A percentile compares a stretch with the other conserved stretches of the same genome.
These are phyloP conservation scores for Fusarium sp. DNA, from an alignment of 2,329 filamentous ascomycete genomes.

Conservation along the genomic window DNA sequence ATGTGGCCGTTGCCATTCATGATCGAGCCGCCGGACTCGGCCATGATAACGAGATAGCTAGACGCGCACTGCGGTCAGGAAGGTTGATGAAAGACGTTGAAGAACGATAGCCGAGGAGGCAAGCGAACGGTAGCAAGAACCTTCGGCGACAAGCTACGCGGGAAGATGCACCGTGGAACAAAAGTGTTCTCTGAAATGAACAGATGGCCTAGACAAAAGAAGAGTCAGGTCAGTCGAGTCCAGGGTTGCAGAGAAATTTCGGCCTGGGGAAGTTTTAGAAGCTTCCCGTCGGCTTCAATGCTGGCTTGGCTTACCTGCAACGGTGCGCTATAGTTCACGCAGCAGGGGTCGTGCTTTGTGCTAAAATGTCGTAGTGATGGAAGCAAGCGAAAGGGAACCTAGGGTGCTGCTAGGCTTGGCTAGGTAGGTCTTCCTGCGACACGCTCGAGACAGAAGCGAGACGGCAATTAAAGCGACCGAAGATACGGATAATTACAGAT, in stretches of 20 bases:
- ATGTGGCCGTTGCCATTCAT: slow-evolving; percentile 56
- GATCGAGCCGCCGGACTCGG: slow-evolving; percentile 49
- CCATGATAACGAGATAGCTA: slow-evolving; percentile 49
- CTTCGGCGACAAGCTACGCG: slow-evolving; percentile 10
- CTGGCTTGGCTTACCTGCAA: slow-evolving; percentile 23
- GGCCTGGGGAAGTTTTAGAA: slow-evolving; percentile 22
- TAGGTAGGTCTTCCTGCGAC: slow-evolving; percentile 40
- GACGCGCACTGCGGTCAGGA: slow-evolving; percentile 32
- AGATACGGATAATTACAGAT: slow-evolving; percentile 1
- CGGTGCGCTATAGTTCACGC: slow-evolving; percentile 7
- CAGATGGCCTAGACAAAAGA: slow-evolving; percentile 22
- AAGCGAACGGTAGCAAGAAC: slow-evolving; percentile 19
- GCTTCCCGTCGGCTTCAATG: slow-evolving; percentile 17
- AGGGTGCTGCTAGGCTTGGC: background rate
- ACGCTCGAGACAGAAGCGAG: slow-evolving; percentile 43
- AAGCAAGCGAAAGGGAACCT: slow-evolving; percentile 25
- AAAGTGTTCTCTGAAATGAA: slow-evolving; percentile 25
- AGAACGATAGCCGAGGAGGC: slow-evolving; percentile 25
- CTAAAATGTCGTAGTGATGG: slow-evolving; percentile 9
- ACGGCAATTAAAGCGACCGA: slow-evolving; percentile 18
- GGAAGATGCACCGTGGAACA: slow-evolving; percentile 12
- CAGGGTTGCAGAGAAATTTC: slow-evolving; percentile 35
- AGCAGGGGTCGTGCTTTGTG: slow-evolving; percentile 33
- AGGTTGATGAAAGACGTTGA: slow-evolving; percentile 20
- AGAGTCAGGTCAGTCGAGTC: slow-evolving; percentile 21